Conservation (phyloP, 225 moss, liverwort and hornwort species). For the Polytrichum formosum region DNA sequence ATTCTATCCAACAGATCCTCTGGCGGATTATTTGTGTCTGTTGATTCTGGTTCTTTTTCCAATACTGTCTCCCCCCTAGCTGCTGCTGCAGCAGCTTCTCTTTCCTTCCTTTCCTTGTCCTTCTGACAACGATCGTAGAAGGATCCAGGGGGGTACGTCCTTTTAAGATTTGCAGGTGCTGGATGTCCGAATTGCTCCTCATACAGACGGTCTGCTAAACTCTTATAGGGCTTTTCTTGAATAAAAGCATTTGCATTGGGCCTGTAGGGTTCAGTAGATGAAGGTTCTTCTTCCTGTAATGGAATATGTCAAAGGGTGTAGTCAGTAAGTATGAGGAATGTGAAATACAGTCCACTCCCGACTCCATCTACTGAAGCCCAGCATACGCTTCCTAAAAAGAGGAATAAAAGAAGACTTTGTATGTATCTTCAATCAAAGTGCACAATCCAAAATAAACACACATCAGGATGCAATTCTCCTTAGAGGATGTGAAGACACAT, state of each 20-base stretch:
- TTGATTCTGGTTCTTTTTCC: slow-evolving; percentile 3
- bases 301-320: background rate
- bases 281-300: slow-evolving; percentile 19
- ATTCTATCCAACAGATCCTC: slow-evolving; percentile 7
- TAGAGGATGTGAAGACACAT: too few relatives aligned
- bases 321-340: background rate
- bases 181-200: slow-evolving; percentile 58
- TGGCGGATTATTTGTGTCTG: slow-evolving; percentile 10
- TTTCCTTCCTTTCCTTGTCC: slow-evolving; percentile 39
- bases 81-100: slow-evolving; percentile 35
- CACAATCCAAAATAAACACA: too few relatives aligned
- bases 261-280: slow-evolving; percentile 26
- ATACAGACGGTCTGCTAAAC: slow-evolving; percentile 56
- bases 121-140: slow-evolving; percentile 59
- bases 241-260: slow-evolving; percentile 26
- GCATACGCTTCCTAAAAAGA: too few relatives aligned
- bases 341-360: too few relatives aligned
- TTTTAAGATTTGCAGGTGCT: slow-evolving; percentile 42
- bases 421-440: too few relatives aligned
- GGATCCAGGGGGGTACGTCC: slow-evolving; percentile 55
- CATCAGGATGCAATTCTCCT: too few relatives aligned
- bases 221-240: slow-evolving; percentile 35
- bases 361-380: too few relatives aligned
- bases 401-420: too few relatives aligned
- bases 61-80: background rate